Evolutionary conservation across 169 alveolate genomes (phyloP).

Genomic region (Perkinsus chesapeaki): DNA sequence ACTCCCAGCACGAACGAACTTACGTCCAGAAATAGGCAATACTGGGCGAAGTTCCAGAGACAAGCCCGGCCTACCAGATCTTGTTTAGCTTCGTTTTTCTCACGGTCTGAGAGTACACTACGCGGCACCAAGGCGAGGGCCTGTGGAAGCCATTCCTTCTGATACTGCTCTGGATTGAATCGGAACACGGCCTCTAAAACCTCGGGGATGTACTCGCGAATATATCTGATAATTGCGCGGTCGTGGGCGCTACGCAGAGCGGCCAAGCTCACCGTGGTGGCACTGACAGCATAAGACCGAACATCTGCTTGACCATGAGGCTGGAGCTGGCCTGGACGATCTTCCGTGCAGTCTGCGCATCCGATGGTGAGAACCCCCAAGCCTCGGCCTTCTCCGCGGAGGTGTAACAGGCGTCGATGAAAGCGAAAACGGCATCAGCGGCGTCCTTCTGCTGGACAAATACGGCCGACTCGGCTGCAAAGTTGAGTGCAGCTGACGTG

Average conservation of each 20-base stretch:
- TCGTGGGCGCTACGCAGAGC: not conserved
- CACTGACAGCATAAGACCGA: not conserved
- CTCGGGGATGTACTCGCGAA: not conserved
- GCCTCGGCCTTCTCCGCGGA: not conserved
- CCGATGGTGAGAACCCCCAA: not conserved
- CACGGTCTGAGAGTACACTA: not conserved
- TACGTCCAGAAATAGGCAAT: no score
- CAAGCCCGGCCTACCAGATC: not conserved
- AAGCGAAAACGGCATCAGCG: not conserved
- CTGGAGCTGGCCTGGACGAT: not conserved
- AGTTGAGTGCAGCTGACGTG: not conserved
- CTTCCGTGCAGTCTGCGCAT: not conserved
- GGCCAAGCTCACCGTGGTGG: not conserved
- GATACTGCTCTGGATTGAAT: not conserved
- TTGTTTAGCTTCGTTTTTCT: not conserved
- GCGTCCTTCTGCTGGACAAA: not conserved
- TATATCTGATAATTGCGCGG: not conserved
- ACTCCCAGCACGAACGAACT: no score
- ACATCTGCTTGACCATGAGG: constrained; percentile 1
- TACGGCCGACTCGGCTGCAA: not conserved
- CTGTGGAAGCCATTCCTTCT: not conserved
- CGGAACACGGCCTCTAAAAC: not conserved
- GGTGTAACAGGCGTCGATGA: not conserved
- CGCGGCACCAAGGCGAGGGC: not conserved
- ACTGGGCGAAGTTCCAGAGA: not conserved